These are phyloP conservation scores for Schwanniomyces polymorphus DNA, from an alignment of 805 yeast species.

Conservation along the genomic window DNA sequence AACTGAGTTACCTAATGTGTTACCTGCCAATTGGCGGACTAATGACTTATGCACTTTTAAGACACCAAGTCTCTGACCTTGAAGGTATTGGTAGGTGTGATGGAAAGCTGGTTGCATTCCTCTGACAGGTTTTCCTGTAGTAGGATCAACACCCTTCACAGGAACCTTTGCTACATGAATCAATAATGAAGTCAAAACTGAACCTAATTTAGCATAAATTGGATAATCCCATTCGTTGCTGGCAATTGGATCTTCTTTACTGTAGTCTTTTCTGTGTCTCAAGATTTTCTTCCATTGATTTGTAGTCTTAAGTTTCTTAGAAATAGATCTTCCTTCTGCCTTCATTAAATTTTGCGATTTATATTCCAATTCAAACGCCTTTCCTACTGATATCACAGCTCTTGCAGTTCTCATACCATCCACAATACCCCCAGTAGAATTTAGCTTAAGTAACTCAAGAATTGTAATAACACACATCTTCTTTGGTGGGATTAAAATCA, in stretches of 20 bases:
- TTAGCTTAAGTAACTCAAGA: conserved; percentile 72
- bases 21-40: conserved; percentile 65
- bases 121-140: conserved; percentile 61
- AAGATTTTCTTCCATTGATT: conserved; percentile 48
- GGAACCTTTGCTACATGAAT: conserved; percentile 81
- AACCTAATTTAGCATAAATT: conserved; percentile 67
- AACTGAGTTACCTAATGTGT: conserved; percentile 59
- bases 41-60: conserved; percentile 72
- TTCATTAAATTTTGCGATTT: conserved; percentile 65
- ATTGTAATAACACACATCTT: conserved; percentile 83
- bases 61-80: conserved; percentile 81
- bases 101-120: conserved; percentile 88
- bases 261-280: conserved; percentile 15
- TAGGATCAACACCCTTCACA: conserved; percentile 80
- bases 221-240: conserved; percentile 25
- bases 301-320: conserved; percentile 43
- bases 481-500: conserved; percentile 70
- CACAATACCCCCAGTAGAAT: conserved; percentile 70
- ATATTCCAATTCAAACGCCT: conserved; percentile 82
- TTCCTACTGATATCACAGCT: conserved; percentile 79
- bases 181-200: conserved; percentile 70
- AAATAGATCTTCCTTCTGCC: conserved; percentile 53
- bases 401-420: conserved; percentile 85
- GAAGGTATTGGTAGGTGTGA: conserved; percentile 80
- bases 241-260: conserved; percentile 9